These are phyloP conservation scores for Curvularia eragrostidis DNA, from an alignment of 2,329 filamentous ascomycete genomes.

Conservation along the genomic window DNA sequence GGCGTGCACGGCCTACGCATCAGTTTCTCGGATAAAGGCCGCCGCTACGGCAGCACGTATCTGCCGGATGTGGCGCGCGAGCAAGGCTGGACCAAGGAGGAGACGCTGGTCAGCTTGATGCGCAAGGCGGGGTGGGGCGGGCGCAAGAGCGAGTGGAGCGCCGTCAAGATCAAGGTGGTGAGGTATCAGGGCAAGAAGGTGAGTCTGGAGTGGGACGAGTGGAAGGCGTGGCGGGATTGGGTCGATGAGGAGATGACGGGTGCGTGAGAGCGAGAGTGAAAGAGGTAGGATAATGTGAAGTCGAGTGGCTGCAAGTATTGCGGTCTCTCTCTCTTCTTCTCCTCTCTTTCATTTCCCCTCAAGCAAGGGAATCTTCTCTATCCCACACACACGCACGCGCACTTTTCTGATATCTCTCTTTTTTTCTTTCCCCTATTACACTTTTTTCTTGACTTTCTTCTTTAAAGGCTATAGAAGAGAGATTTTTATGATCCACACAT, in stretches of 20 bases:
- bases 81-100: constrained; percentile 94
- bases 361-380: too few species aligned
- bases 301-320: background rate
- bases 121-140: constrained; percentile 93
- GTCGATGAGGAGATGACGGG: constrained; percentile 53
- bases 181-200: constrained; percentile 87
- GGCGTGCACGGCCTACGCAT: constrained; percentile 88
- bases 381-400: too few species aligned
- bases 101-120: constrained; percentile 88
- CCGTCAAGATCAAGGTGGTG: constrained; percentile 78
- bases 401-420: too few species aligned
- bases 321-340: too few species aligned
- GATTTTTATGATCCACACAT: too few species aligned
- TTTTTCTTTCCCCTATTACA: background rate
- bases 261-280: too few species aligned
- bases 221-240: constrained; percentile 81
- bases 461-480: too few species aligned
- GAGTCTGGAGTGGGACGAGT: constrained; percentile 73
- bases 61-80: constrained; percentile 89
- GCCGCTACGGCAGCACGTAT: constrained; percentile 84
- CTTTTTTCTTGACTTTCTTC: background rate
- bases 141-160: constrained; percentile 69
- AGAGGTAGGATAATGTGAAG: background rate
- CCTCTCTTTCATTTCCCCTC: too few species aligned
- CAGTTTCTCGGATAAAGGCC: constrained; percentile 75